Percentiles rank a stretch among this genome's conserved stretches.
phyloP scores from a whole-genome alignment of 441 rosid genomes.

The Metrosideros polymorpha region DNA sequence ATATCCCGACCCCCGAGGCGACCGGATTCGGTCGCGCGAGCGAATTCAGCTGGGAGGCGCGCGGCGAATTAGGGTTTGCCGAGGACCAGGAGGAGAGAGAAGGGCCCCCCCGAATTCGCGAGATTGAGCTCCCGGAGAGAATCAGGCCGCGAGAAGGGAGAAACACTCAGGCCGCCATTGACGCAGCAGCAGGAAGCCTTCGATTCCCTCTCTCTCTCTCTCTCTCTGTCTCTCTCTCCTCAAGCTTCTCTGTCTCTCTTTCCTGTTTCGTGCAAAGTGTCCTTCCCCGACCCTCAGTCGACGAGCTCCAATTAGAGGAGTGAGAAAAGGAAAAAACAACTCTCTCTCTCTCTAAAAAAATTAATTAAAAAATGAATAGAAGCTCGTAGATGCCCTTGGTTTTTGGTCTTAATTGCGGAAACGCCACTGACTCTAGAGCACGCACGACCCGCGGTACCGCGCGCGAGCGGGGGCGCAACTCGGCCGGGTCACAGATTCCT shows the following conservation, averaged over 20 bases:
- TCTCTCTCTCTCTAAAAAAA: not conserved
- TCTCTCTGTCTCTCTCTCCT: slow-evolving; percentile 8
- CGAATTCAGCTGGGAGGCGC: not conserved
- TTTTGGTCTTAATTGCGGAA: slow-evolving; percentile 5
- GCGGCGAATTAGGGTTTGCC: slow-evolving; percentile 57
- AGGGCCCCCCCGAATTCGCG: slow-evolving; percentile 1
- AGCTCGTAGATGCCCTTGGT: slow-evolving; percentile 7
- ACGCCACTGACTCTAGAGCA: not conserved
- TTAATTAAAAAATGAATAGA: not conserved
- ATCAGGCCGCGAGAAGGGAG: slow-evolving; percentile 1
- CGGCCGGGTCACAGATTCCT: not conserved
- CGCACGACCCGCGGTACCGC: no score
- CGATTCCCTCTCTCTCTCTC: slow-evolving; percentile 9
- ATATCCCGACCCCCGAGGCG: slow-evolving; percentile 10
- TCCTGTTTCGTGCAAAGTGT: not conserved
- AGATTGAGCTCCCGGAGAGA: slow-evolving; percentile 21
- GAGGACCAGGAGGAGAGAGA: slow-evolving; percentile 7
- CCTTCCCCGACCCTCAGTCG: slow-evolving; percentile 11
- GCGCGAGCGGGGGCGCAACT: not conserved
- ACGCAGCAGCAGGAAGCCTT: slow-evolving; percentile 23
- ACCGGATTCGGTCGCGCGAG: not conserved
- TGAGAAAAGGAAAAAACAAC: not conserved
- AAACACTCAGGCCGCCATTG: slow-evolving; percentile 57
- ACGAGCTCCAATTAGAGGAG: slow-evolving; percentile 20
- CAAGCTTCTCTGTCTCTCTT: not conserved